A percentile compares a stretch with the other conserved stretches of the same genome.
Conservation (phyloP, 1,284 basidiomycete genomes). For the Clitocybe nebularis region DNA sequence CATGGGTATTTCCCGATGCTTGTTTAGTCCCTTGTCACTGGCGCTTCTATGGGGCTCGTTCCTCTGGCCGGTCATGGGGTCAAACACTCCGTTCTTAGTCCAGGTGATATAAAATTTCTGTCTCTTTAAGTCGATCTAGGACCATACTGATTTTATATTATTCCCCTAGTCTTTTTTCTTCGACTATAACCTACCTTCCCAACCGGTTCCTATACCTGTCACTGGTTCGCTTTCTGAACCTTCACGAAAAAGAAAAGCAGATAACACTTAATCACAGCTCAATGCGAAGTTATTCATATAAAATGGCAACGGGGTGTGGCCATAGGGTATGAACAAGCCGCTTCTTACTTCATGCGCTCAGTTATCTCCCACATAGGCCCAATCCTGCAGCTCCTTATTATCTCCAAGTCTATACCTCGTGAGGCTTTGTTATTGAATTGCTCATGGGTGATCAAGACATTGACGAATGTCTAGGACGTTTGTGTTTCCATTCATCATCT, state of each 20-base stretch:
- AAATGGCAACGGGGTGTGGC: constrained; percentile 43
- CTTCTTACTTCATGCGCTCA: not conserved
- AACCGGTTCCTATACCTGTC: constrained; percentile 43
- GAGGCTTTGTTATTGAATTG: constrained; percentile 19
- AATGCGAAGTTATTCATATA: constrained; percentile 53
- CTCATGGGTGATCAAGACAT: not conserved
- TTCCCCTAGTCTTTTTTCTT: constrained; percentile 48
- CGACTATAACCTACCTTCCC: constrained; percentile 37
- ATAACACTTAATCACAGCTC: constrained; percentile 30
- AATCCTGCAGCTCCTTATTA: constrained; percentile 54
- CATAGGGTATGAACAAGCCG: constrained; percentile 43
- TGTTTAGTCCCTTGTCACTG: not conserved
- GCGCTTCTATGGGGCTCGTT: constrained; percentile 1
- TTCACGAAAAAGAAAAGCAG: not conserved
- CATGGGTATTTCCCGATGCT: constrained; percentile 1
- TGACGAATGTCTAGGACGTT: constrained; percentile 32
- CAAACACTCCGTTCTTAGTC: constrained; percentile 10
- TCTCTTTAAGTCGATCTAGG: not conserved
- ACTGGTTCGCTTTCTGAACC: constrained; percentile 32
- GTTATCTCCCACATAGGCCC: constrained; percentile 31
- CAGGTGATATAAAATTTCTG: constrained; percentile 3
- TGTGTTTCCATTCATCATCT: constrained; percentile 48
- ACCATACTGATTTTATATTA: constrained; percentile 6
- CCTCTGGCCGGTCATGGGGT: constrained; percentile 3
- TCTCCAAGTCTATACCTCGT: constrained; percentile 63